A percentile compares a stretch with the other conserved stretches of the same genome.
phyloP scores from a whole-genome alignment of 2,329 filamentous ascomycete genomes.

The Rhinocladiella similis region DNA sequence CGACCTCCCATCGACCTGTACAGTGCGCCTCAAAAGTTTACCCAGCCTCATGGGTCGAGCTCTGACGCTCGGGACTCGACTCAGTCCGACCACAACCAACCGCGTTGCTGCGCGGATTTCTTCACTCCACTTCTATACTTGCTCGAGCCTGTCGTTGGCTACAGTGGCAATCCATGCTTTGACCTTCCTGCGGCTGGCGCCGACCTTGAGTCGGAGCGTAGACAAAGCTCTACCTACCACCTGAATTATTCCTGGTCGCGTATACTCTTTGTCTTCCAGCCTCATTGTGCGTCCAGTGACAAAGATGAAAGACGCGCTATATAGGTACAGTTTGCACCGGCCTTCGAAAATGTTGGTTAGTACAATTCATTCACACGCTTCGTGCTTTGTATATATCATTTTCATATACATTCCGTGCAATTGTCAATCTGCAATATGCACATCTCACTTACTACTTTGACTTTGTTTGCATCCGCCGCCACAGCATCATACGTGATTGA shows the following conservation, averaged over 20 bases:
- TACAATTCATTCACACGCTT: constrained; percentile 3
- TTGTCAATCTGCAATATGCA: constrained; percentile 16
- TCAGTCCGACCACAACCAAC: constrained; percentile 14
- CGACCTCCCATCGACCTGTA: too few species aligned
- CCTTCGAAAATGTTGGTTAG: constrained; percentile 9
- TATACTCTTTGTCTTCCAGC: constrained; percentile 16
- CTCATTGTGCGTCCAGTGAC: constrained; percentile 7
- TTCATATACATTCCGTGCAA: neutral
- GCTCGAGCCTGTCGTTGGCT: constrained; percentile 7
- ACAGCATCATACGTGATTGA: constrained; percentile 43
- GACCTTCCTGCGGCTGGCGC: neutral
- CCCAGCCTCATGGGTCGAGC: constrained; percentile 56
- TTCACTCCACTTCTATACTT: constrained; percentile 20
- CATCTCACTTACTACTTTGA: constrained; percentile 11
- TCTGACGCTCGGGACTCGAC: constrained; percentile 62
- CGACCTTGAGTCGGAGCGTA: constrained; percentile 4
- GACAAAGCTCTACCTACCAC: constrained; percentile 13
- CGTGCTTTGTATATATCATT: neutral
- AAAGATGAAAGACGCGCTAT: constrained; percentile 7
- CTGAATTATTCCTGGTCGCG: constrained; percentile 7
- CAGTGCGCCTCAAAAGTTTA: too few species aligned
- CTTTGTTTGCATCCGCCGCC: constrained; percentile 14
- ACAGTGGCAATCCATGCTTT: neutral
- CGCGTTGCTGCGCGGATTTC: constrained; percentile 6
- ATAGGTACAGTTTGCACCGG: constrained; percentile 8